Evolutionary conservation across 371 early-diverging fungal genomes (phyloP), one percentile per base, ranked within the genome.

Genomic region (Haplosporangium sp.): DNA sequence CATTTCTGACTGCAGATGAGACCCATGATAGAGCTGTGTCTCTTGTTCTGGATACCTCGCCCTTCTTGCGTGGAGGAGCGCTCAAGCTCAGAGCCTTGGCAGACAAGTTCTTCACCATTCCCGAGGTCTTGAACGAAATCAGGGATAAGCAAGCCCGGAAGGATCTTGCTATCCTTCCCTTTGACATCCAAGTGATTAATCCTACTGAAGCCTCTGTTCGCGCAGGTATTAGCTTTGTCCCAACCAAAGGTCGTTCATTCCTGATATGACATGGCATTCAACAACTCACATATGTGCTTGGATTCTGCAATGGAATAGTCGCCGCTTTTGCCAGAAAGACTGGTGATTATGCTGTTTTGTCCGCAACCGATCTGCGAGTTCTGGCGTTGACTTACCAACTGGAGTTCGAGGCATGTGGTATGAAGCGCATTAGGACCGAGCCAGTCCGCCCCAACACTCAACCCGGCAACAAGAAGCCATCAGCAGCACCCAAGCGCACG

Each of bases 71-170:
- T 85, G 80, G 85, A 75, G 54, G 65, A 82, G 37, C 71, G 36
- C 7, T 73, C 81, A 53, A 81, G 73, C 64, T 74, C 65, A 64
- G 80, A 54, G 45, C 69, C 58, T 68, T 95, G 53, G 94, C 95
- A 2, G 86, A 90, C 41, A 87, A 90, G 40, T 92, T 95, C 62
- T 90, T 90, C 61, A 96, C 98, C 23, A 86, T 94, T 37, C 95
- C 95, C 11, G 97, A 97, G 74, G 96, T 98, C 8, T 56, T 96
- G 36, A 81, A 77, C 45, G 99, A 98, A 85, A 85, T 98, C 59
- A 86, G 94, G 41, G 96, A 96, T 84, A 81, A 81, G 59, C 86
- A 90, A 36, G 86, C 96, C 8, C 84, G 93, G 37, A 89, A 93
- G 37, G 86, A 85, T 36, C 79, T 95, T n/a, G 84, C 82, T 40